A percentile compares a stretch with the other conserved stretches of the same genome.
Evolutionary conservation across 139 green algal genomes (phyloP).

Genomic region (Closterium sp.): DNA sequence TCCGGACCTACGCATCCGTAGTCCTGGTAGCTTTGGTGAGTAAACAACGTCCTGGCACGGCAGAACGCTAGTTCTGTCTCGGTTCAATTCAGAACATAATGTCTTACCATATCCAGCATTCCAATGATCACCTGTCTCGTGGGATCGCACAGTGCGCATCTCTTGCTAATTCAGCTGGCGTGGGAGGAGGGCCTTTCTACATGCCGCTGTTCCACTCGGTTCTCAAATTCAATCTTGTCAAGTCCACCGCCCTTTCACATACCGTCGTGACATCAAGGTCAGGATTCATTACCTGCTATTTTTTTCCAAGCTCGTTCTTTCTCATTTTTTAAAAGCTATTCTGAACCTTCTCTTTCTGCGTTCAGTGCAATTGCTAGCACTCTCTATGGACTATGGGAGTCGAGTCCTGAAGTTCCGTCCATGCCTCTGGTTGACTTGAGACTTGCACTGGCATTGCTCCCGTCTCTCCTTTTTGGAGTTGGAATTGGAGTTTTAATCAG

Average conservation of each 20-base stretch:
- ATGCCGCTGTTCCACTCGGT: conserved; percentile 33
- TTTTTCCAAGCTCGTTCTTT: too few species aligned
- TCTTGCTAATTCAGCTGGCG: conserved; percentile 28
- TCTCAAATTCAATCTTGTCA: conserved; percentile 15
- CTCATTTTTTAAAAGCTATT: too few species aligned
- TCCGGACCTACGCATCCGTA: not conserved
- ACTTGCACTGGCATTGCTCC: conserved; percentile 31
- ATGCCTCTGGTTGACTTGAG: conserved; percentile 19
- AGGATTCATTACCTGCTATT: not conserved
- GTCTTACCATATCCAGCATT: not conserved
- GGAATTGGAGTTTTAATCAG: conserved; percentile 31
- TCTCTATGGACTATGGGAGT: conserved; percentile 24
- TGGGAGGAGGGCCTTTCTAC: conserved; percentile 36
- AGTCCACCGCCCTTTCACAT: conserved; percentile 19
- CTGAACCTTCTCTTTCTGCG: not conserved
- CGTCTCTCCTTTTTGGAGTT: conserved; percentile 18
- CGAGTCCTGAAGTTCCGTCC: not conserved
- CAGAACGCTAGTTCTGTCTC: not conserved
- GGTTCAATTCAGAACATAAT: not conserved
- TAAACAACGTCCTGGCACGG: not conserved
- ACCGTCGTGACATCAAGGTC: conserved; percentile 24
- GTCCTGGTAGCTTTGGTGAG: not conserved
- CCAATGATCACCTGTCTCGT: not conserved
- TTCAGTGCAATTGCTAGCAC: conserved; percentile 26
- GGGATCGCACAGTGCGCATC: conserved; percentile 19